A percentile compares a stretch with the other conserved stretches of the same genome.
Evolutionary conservation across 345 rosid genomes (phyloP).

Genomic region (Acer saccharum): DNA sequence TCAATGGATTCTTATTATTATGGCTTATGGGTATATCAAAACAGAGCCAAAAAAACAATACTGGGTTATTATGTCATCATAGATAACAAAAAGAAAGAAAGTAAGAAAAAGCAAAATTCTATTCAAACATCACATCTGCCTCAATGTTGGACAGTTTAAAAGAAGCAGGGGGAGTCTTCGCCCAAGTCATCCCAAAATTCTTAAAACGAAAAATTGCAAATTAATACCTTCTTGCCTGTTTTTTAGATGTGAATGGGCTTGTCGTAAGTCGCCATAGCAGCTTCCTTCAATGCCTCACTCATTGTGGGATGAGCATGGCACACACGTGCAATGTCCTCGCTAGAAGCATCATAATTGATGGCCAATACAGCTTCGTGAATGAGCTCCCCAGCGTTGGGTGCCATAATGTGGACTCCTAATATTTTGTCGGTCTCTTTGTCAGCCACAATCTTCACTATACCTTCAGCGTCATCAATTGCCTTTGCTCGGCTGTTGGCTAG

Average conservation of each 20-base stretch:
- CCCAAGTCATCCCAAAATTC: conserved; percentile 17
- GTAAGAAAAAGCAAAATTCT: conserved; percentile 23
- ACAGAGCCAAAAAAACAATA: background rate
- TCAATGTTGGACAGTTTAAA: conserved; percentile 19
- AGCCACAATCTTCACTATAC: conserved; percentile 87
- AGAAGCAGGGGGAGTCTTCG: conserved; percentile 17
- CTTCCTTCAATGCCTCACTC: conserved; percentile 99
- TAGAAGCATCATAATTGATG: conserved; percentile 78
- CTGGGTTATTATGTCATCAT: conserved; percentile 25
- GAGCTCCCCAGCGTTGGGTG: conserved; percentile 95
- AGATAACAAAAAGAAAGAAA: conserved; percentile 4
- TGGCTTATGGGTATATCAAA: conserved; percentile 7
- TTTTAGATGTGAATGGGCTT: conserved; percentile 92
- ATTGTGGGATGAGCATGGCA: conserved; percentile 99
- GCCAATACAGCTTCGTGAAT: conserved; percentile 97
- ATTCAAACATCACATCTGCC: conserved; percentile 22
- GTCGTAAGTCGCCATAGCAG: conserved; percentile 99
- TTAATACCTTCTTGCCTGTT: conserved; percentile 2
- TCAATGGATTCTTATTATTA: conserved; percentile 13
- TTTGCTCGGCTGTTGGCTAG: conserved; percentile 98
- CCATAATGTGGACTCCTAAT: conserved; percentile 94
- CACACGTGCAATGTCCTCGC: conserved; percentile 95
- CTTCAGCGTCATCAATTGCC: conserved; percentile 95
- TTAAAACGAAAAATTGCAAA: conserved; percentile 20
- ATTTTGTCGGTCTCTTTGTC: conserved; percentile 96